Evolutionary conservation across 768 basidiomycete genomes (phyloP), one percentile per base, ranked within the genome.

Genomic region (Panaeolus cyanescens): DNA sequence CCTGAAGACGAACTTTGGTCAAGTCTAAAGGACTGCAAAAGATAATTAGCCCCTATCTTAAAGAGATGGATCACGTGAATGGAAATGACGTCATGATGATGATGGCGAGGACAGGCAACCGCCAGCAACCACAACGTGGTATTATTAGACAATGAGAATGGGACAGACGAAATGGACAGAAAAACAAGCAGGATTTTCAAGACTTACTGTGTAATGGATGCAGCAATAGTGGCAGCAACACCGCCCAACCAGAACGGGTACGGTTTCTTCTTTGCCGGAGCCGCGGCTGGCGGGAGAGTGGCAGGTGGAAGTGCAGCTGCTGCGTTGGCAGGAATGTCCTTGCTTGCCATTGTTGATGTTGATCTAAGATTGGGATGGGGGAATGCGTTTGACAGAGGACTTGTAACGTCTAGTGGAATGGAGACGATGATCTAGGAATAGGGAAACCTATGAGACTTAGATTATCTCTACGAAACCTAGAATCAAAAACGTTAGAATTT

Each of bases 1-100:
- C 93, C 74, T 96, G 94, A 61, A 96, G 78, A 58, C 94, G 85
- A 71, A 95, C 92, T 81, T 96, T 96, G 25, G 94, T 96, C 59
- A 96, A 81, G 79, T 95, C 92, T 54, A 95, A 78, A 30, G 93
- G 92, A 72, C 90, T 91, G 59, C 8, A 19, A 5, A 3, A 30
- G 30, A 37, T 42, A 55, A 30, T 32, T 32, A 37, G 15, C 28
- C 34, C 34, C 56, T 39, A 40, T 55, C 36, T 13, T 20, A 2
- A n/a, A 25, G n/a, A 32, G 36, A 17, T 20, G 30, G 55, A 28
- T 50, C 45, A 50, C 45, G 45, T 28, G 45, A n/a, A 13, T 10
- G 12, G 10, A 8, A 13, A 50, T 50, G 45, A 50, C 45, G 13
- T 32, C 32, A 56, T 40, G 19, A 13, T 15, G 33, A 56, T 40